Percentiles rank a stretch among this genome's conserved stretches.
These are phyloP conservation scores for Anastatica hierochuntica DNA, from an alignment of 345 rosid species.

Conservation along the genomic window DNA sequence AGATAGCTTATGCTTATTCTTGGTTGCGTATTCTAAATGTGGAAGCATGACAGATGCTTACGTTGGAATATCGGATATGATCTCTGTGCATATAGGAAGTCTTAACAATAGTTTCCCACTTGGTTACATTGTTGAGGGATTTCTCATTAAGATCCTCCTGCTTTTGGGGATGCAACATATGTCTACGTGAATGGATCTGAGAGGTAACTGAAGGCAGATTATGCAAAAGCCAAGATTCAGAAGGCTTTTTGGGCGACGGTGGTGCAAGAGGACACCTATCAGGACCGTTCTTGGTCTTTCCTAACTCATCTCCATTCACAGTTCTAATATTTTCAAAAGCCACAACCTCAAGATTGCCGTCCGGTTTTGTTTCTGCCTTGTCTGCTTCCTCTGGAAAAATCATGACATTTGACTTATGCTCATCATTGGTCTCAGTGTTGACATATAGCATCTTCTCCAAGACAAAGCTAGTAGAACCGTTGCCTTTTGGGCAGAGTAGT, in stretches of 20 bases:
- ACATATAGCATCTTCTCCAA: constrained; percentile 57
- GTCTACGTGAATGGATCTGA: constrained; percentile 30
- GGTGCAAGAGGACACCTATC: constrained; percentile 37
- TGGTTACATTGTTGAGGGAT: constrained; percentile 32
- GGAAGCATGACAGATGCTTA: constrained; percentile 29
- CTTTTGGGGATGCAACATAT: constrained; percentile 26
- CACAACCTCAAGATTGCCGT: constrained; percentile 16
- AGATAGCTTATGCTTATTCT: neutral
- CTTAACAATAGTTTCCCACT: constrained; percentile 97
- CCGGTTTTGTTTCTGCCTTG: constrained; percentile 8
- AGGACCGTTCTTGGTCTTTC: constrained; percentile 2
- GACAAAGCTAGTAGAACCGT: constrained; percentile 34
- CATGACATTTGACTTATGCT: too few relatives aligned
- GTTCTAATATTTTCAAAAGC: constrained; percentile 20
- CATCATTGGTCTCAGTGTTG: constrained; percentile 38
- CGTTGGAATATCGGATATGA: constrained; percentile 81
- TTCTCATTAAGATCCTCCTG: constrained; percentile 27
- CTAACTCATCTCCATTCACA: constrained; percentile 23
- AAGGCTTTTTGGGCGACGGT: constrained; percentile 64
- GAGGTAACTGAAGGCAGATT: constrained; percentile 51
- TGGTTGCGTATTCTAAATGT: too few relatives aligned
- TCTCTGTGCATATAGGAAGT: constrained; percentile 66
- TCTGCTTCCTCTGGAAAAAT: too few relatives aligned
- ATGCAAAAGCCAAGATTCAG: constrained; percentile 90
- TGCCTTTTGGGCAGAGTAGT: constrained; percentile 19